A percentile compares a stretch with the other conserved stretches of the same genome.
Evolutionary conservation across 306 rosid species (phyloP).

Genomic region (Delonix regia): DNA sequence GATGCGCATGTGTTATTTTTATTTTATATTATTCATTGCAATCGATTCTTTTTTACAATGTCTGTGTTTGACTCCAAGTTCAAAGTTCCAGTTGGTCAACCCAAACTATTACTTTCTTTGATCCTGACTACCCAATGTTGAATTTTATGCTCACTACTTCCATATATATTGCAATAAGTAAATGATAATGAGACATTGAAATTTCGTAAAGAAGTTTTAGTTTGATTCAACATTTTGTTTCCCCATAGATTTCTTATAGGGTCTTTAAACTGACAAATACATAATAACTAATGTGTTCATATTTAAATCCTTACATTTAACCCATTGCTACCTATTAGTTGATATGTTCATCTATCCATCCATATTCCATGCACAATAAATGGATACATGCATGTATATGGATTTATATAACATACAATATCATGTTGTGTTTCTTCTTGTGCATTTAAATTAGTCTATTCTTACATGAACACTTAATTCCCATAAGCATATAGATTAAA

Average conservation of each 20-base stretch:
- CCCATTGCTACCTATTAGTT: constrained; percentile 4
- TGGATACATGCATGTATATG: neutral
- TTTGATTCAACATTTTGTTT: constrained; percentile 20
- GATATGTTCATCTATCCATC: neutral
- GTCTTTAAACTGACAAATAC: constrained; percentile 77
- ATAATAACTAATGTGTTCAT: constrained; percentile 30
- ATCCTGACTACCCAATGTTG: constrained; percentile 83
- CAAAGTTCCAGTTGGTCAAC: constrained; percentile 86
- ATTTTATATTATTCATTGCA: constrained; percentile 6
- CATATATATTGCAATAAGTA: constrained; percentile 72
- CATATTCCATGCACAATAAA: neutral
- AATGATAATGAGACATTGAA: constrained; percentile 3
- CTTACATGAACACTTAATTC: too few species aligned
- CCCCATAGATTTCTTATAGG: constrained; percentile 81
- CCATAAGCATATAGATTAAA: too few species aligned
- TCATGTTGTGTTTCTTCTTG: too few species aligned
- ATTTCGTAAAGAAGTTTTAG: constrained; percentile 12
- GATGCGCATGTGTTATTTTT: neutral
- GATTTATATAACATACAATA: too few species aligned
- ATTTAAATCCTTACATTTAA: constrained; percentile 12
- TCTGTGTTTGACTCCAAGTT: constrained; percentile 55
- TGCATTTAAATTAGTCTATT: too few species aligned
- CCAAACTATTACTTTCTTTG: constrained; percentile 77
- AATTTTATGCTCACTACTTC: constrained; percentile 84
- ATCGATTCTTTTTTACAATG: constrained; percentile 11